A percentile compares a stretch with the other conserved stretches of the same genome.
Conservation (phyloP, 352 stramenopile species). For the Thalassiosira livingstoniorum region DNA sequence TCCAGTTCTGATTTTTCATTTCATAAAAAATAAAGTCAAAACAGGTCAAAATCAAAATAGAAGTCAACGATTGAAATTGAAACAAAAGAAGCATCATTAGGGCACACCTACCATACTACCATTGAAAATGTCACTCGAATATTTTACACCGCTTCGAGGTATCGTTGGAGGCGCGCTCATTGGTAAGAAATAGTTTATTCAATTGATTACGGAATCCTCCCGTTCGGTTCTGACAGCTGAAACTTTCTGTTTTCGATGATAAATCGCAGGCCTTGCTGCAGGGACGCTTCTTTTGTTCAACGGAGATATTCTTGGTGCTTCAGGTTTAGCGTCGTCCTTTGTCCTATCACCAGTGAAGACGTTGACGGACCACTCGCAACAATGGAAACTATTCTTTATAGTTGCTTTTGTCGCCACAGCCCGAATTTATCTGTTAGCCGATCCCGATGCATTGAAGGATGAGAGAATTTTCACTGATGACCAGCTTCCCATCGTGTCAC, state of each 20-base stretch:
- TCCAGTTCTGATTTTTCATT: not conserved
- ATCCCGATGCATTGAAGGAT: slow-evolving; percentile 50
- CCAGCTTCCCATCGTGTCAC: slow-evolving; percentile 41
- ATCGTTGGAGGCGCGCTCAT: slow-evolving; percentile 62
- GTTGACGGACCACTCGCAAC: slow-evolving; percentile 44
- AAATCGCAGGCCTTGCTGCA: slow-evolving; percentile 45
- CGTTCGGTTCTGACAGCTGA: not conserved
- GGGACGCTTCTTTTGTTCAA: slow-evolving; percentile 71
- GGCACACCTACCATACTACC: not conserved
- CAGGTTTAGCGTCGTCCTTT: slow-evolving; percentile 66
- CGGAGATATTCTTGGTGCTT: slow-evolving; percentile 77
- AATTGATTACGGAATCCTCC: not conserved
- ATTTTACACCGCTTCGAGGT: slow-evolving; percentile 57
- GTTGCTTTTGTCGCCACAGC: slow-evolving; percentile 63
- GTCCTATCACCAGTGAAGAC: slow-evolving; percentile 51
- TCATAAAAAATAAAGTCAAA: not conserved
- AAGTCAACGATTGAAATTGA: not conserved
- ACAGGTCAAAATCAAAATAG: not conserved
- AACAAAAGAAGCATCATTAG: no score
- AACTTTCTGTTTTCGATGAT: not conserved
- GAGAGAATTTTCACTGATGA: slow-evolving; percentile 29
- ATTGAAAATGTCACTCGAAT: slow-evolving; percentile 43
- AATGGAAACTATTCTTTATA: slow-evolving; percentile 75
- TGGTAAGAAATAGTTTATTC: slow-evolving; percentile 18
- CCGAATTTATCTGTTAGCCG: slow-evolving; percentile 45